Base-by-base conservation (phyloP, 306 rosid genomes). In the Potentilla sterilis region DNA sequence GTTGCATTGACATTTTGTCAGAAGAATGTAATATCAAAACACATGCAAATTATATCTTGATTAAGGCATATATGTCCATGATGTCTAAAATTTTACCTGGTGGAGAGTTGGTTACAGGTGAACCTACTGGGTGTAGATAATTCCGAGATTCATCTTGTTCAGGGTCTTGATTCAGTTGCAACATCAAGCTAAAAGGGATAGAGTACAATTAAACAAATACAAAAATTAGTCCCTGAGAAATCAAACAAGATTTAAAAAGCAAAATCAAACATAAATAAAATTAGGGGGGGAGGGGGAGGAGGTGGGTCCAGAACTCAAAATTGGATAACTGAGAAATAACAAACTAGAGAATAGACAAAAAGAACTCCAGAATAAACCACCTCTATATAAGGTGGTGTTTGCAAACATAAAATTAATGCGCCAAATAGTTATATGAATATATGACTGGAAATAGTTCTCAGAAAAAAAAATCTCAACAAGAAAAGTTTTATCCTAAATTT, bases 61-160 rank as follows among this genome's bases (percentile, higher is more conserved):
- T 64, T 21, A 67, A 69, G 73, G 54, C 63, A 78, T 44, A 8
- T 67, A 70, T 28, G 68, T 75, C 41, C 75, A 68, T 38, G 42
- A 65, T 79, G 57, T 59, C 72, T 51, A 77, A 73, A 14, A 75
- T 28, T 42, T 74, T 85, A 91, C 98, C 98, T 16, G 97, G 96
- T 54, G 98, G 97, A 77, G 98, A 93, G 86, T 61, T 88, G 83
- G 96, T 84, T 66, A 91, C 32, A 6, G 98, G 98, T 12, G 96
- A 93, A 87, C 89, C 97, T 75, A 93, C 83, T 62, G 91, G 88
- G 76, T 84, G 88, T 28, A 85, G 87, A 75, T 88, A 91, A 78
- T 74, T 85, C 3, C 88, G 83, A 28, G 81, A 78, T 72, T 93
- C 97, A 69, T 93, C 97, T 83, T 88, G 98, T 51, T 93, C 98